phyloP scores from a whole-genome alignment of 148 eudicot genomes.

The Cornus kousa region DNA sequence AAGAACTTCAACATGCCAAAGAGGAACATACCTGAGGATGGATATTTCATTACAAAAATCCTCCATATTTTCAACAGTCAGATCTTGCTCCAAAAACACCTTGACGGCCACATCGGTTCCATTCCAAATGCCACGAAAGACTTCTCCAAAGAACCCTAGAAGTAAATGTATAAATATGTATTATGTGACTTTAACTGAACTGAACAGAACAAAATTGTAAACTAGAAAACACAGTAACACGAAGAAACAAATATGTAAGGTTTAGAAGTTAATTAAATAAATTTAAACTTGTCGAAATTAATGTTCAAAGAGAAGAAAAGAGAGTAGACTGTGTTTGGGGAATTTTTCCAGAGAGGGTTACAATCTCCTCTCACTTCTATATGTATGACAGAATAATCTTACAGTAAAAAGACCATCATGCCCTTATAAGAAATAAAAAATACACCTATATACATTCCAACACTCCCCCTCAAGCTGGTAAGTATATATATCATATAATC shows the following conservation, averaged over 20 bases:
- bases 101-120: constrained; percentile 97
- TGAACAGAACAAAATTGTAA: not conserved
- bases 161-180: not conserved
- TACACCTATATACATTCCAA: too few relatives aligned
- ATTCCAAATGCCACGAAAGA: constrained; percentile 96
- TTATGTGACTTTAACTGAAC: not conserved
- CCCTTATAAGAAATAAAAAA: too few relatives aligned
- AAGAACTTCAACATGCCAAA: not conserved
- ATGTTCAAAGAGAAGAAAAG: too few relatives aligned
- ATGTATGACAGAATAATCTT: too few relatives aligned
- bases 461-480: too few relatives aligned
- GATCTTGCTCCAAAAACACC: constrained; percentile 95
- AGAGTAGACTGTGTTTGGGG: too few relatives aligned
- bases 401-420: too few relatives aligned
- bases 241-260: too few relatives aligned
- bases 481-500: too few relatives aligned
- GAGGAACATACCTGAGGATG: constrained; percentile 69
- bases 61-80: constrained; percentile 96
- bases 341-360: too few relatives aligned
- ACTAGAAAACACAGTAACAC: not conserved
- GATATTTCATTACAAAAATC: constrained; percentile 98
- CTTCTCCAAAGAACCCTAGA: constrained; percentile 95
- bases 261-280: too few relatives aligned
- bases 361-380: too few relatives aligned
- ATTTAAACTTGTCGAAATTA: not conserved